Base-by-base conservation (phyloP, 768 basidiomycete species). In the Strobilomyces dryophilus region DNA sequence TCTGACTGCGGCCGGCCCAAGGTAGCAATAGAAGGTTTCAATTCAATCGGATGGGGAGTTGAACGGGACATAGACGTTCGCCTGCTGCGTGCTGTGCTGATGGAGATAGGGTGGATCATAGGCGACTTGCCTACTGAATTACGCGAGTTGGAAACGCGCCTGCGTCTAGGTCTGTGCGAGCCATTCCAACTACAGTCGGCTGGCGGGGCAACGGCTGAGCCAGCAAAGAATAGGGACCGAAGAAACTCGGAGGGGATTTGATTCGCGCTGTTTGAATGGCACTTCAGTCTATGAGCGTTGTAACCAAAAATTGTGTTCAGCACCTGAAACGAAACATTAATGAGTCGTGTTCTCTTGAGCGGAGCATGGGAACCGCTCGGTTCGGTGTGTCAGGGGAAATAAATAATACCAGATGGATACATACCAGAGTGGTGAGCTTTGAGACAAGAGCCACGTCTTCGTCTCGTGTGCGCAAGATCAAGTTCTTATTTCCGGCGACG, bases 391-490 rank as follows among this genome's bases (percentile, higher is more conserved):
- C 37, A 39, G 39, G 9, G 39, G 18, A 37, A 39, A 20, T 18
- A 18, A 27, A 41, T 37, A 45, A 29, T 27, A 8, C 8, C 8
- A 43, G 55, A n/a, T 11, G 43, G 31, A 18, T 17, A 56, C 62
- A 36, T 68, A 89, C 88, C 70, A 83, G 74, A 46, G 75, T 69
- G 12, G 76, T 76, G 34, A 89, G 72, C 61, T 78, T 83, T 32
- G 78, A 75, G 26, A 87, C 81, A 8, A 82, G 63, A 24, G 74
- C 62, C 31, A 89, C 68, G 54, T 90, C 89, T 50, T 87, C 84
- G 56, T 84, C 82, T 11, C 73, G 74, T 2, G 85, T 80, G 41
- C 84, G 76, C 17, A 91, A 70, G 51, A 91, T 74, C 27, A 90
- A 70, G 64, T 88, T 76, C 56, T 78, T 82, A 59, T 83, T 73